Conservation (phyloP, 352 stramenopile species). For the Bremia lactucae region DNA sequence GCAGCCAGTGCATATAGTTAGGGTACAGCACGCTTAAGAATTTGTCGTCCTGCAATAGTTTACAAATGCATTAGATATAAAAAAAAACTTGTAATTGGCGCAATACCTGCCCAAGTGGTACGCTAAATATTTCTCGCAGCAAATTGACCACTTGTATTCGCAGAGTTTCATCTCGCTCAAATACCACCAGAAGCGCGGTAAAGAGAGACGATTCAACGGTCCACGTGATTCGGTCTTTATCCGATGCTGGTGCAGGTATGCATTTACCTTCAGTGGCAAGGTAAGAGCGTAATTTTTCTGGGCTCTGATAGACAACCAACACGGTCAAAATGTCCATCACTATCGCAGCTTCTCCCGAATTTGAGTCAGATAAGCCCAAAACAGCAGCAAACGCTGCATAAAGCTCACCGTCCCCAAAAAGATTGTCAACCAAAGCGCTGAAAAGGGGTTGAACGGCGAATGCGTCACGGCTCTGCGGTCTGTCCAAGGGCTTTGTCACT, state of each 20-base stretch:
- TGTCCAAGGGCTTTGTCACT: constrained; percentile 53
- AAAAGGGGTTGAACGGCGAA: constrained; percentile 49
- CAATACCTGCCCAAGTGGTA: constrained; percentile 52
- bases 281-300: constrained; percentile 52
- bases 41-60: constrained; percentile 50
- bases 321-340: constrained; percentile 60
- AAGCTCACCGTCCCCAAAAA: constrained; percentile 54
- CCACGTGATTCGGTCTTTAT: constrained; percentile 59
- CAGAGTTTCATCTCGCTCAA: constrained; percentile 51
- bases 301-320: constrained; percentile 59
- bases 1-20: constrained; percentile 81
- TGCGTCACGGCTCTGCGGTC: constrained; percentile 40
- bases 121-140: constrained; percentile 61
- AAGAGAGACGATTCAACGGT: constrained; percentile 59
- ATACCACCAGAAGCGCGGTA: constrained; percentile 53
- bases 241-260: constrained; percentile 38
- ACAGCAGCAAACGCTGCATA: constrained; percentile 46
- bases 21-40: constrained; percentile 80
- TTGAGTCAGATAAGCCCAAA: constrained; percentile 36
- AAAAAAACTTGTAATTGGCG: not conserved
- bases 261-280: constrained; percentile 64
- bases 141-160: constrained; percentile 59
- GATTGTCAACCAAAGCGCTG: constrained; percentile 43
- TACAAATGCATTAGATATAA: not conserved
- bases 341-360: constrained; percentile 32